phyloP scores from a whole-genome alignment of 805 yeast species.

The Zygosaccharomyces kombuchaensis region DNA sequence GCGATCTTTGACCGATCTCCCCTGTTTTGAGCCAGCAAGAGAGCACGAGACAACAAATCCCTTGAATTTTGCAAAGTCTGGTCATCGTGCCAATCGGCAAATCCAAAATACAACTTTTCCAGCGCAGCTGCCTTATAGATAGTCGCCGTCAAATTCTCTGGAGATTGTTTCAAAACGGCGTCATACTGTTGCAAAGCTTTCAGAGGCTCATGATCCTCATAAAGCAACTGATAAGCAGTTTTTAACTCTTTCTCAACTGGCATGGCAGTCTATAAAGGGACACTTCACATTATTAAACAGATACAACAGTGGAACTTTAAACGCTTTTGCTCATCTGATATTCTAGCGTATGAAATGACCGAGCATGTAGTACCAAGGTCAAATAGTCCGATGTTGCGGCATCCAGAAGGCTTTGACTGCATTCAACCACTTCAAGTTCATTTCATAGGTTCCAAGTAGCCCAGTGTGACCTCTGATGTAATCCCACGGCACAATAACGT shows the following conservation, averaged over 20 bases:
- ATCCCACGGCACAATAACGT: no score
- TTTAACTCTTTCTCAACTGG: slow-evolving; percentile 37
- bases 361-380: background rate
- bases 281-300: no score
- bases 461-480: no score
- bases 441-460: no score
- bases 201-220: slow-evolving; percentile 43
- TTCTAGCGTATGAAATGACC: background rate
- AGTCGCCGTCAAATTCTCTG: slow-evolving; percentile 45
- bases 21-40: slow-evolving; percentile 41
- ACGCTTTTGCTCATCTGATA: no score
- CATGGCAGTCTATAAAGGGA: slow-evolving; percentile 20
- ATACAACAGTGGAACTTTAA: background rate
- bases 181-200: slow-evolving; percentile 43
- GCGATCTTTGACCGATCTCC: slow-evolving; percentile 47
- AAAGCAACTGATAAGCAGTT: slow-evolving; percentile 41
- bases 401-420: background rate
- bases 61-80: slow-evolving; percentile 41
- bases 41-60: slow-evolving; percentile 36
- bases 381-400: background rate
- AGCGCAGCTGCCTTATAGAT: slow-evolving; percentile 47
- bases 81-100: slow-evolving; percentile 41
- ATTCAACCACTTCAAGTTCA: background rate
- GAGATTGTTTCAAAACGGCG: slow-evolving; percentile 40
- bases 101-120: slow-evolving; percentile 39